Conservation (phyloP, 768 basidiomycete species). For the Leccinum olivaceopallidum region DNA sequence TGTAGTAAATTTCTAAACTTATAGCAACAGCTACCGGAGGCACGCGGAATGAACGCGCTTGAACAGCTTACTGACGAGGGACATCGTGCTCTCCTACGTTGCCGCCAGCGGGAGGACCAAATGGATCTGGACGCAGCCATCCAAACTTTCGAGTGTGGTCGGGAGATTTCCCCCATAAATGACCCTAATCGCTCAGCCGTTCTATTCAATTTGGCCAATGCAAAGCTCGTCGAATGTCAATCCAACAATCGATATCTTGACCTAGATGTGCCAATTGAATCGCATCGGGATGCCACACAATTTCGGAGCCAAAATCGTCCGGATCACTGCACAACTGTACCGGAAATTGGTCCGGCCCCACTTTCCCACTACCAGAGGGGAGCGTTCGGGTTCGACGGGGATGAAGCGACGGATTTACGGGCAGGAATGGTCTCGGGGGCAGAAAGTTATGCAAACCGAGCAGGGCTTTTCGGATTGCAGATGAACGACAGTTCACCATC, state of each 20-base stretch:
- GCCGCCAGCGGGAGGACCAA: not conserved
- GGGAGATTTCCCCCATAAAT: not conserved
- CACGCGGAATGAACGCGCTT: not conserved
- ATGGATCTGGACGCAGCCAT: not conserved
- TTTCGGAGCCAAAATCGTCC: not conserved
- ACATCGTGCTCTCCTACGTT: not conserved
- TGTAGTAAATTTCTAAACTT: not conserved
- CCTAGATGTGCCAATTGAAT: not conserved
- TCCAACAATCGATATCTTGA: not conserved
- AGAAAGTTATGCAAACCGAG: no score
- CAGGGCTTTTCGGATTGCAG: no score
- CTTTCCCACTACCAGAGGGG: not conserved
- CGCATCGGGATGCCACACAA: not conserved
- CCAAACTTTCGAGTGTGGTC: not conserved
- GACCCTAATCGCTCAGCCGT: not conserved
- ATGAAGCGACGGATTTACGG: no score
- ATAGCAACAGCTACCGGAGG: not conserved
- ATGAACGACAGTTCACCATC: no score
- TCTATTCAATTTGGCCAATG: not conserved
- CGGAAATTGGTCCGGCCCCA: not conserved
- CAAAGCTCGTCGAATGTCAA: not conserved
- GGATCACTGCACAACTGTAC: not conserved
- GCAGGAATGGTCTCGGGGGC: no score
- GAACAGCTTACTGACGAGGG: not conserved
- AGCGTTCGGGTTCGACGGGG: no score